A percentile compares a stretch with the other conserved stretches of the same genome.
These are phyloP conservation scores for Scutellaria galericulata DNA, from an alignment of 257 asterid genomes.

Conservation along the genomic window DNA sequence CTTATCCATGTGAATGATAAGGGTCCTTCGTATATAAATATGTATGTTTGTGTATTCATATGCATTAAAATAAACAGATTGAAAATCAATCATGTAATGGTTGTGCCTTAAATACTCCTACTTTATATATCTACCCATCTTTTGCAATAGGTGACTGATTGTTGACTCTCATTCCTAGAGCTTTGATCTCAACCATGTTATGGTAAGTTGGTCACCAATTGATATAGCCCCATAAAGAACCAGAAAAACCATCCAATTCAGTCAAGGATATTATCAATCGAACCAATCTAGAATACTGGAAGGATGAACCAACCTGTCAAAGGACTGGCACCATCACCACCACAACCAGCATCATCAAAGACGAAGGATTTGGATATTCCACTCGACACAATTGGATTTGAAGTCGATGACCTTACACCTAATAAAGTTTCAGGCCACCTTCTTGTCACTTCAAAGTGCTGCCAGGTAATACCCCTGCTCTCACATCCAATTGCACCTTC, in stretches of 20 bases:
- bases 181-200: conserved; percentile 2
- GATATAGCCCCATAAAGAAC: conserved; percentile 10
- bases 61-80: no score
- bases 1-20: background rate
- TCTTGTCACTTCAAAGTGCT: conserved; percentile 60
- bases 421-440: conserved; percentile 68
- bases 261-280: background rate
- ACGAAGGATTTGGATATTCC: conserved; percentile 56
- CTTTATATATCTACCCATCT: background rate
- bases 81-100: background rate
- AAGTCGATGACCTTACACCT: conserved; percentile 63
- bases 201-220: background rate
- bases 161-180: background rate
- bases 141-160: conserved; percentile 26
- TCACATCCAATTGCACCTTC: conserved; percentile 32
- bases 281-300: conserved; percentile 7
- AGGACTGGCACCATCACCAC: conserved; percentile 22
- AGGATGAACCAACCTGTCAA: conserved; percentile 32
- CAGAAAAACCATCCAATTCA: background rate
- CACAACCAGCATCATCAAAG: conserved; percentile 38
- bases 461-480: conserved; percentile 52
- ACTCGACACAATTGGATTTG: conserved; percentile 67
- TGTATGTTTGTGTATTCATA: no score
- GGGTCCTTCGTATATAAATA: background rate
- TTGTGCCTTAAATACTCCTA: background rate